phyloP scores from a whole-genome alignment of 306 rosid genomes.

The Trichosanthes cucumerina region DNA sequence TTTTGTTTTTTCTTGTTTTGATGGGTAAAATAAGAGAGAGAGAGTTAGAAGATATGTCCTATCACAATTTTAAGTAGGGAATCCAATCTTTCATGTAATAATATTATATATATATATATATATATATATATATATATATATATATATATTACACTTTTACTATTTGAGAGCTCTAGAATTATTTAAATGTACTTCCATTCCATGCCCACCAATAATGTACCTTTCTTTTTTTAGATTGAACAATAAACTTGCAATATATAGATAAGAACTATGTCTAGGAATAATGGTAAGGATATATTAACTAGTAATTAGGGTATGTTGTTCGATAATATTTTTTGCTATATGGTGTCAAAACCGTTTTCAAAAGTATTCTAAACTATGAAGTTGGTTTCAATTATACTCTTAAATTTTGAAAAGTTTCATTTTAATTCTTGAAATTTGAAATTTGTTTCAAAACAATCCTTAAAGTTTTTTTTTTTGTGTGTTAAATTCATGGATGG shows the following conservation, averaged over 20 bases:
- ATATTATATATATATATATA: too few species aligned
- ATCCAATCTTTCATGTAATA: not conserved
- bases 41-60: not conserved
- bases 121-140: not conserved
- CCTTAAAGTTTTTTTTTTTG: too few species aligned
- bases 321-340: not conserved
- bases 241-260: not conserved
- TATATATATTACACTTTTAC: not conserved
- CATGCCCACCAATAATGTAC: not conserved
- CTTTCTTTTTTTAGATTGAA: not conserved
- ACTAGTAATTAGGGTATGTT: not conserved
- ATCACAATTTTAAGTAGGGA: not conserved
- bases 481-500: too few species aligned
- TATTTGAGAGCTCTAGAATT: not conserved
- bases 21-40: not conserved
- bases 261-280: not conserved
- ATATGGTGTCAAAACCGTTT: not conserved
- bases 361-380: too few species aligned
- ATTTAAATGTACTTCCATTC: not conserved
- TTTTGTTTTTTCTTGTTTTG: not conserved
- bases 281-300: not conserved
- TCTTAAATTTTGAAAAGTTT: too few species aligned
- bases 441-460: too few species aligned
- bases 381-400: too few species aligned
- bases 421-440: too few species aligned